Percentiles rank a stretch among this genome's conserved stretches.
Evolutionary conservation across 345 rosid species (phyloP).

Genomic region (Gossypium sturtianum): DNA sequence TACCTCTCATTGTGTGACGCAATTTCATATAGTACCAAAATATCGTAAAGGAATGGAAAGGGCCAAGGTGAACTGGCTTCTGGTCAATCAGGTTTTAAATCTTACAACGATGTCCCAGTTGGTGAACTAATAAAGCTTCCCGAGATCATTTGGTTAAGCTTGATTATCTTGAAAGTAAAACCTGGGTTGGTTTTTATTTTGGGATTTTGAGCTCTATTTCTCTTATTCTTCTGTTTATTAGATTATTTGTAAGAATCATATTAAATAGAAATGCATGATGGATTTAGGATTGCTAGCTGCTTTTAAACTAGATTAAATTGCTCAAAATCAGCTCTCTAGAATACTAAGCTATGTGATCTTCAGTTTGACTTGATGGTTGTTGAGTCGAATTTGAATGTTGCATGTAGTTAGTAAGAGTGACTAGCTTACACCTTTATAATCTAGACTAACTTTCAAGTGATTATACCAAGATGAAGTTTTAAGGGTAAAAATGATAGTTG

Average conservation of each 20-base stretch:
- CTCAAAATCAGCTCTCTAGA: not conserved
- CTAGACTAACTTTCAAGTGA: not conserved
- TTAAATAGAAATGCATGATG: not conserved
- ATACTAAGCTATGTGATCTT: not conserved
- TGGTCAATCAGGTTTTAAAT: not conserved
- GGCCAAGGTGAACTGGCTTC: not conserved
- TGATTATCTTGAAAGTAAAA: too few species aligned
- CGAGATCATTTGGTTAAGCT: not conserved
- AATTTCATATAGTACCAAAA: not conserved
- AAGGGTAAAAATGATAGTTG: not conserved
- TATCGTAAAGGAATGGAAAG: not conserved
- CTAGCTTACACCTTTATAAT: not conserved
- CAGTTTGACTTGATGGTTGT: not conserved
- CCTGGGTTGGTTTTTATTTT: too few species aligned
- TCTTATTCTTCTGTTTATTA: not conserved
- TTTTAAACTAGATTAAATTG: not conserved
- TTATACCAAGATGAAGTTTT: not conserved
- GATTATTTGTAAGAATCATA: not conserved
- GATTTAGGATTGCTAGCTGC: not conserved
- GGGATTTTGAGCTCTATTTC: too few species aligned
- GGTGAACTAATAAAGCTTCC: not conserved
- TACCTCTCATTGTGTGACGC: not conserved
- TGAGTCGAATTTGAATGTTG: not conserved
- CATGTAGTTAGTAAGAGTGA: not conserved
- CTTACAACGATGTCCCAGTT: not conserved